phyloP scores from a whole-genome alignment of 1,284 basidiomycete species.

The Cerrena zonata region DNA sequence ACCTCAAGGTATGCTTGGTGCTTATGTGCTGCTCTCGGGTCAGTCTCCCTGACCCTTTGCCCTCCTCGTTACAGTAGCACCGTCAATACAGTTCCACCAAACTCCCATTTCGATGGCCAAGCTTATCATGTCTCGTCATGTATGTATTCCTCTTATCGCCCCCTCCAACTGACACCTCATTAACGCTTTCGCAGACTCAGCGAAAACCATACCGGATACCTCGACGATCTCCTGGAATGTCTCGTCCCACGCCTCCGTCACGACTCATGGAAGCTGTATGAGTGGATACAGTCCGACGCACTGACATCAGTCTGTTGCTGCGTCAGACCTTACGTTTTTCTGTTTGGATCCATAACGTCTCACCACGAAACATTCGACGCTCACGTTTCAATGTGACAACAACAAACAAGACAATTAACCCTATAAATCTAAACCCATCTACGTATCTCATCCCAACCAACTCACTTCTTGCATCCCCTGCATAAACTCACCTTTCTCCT shows the following conservation, averaged over 20 bases:
- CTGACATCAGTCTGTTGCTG: too few species aligned
- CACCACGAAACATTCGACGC: too few species aligned
- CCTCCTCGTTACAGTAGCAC: constrained; percentile 19
- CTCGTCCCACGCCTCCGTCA: constrained; percentile 23
- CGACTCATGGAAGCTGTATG: constrained; percentile 14
- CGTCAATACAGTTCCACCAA: too few species aligned
- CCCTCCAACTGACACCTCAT: neutral
- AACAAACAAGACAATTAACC: neutral
- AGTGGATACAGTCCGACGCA: too few species aligned
- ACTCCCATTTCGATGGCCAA: constrained; percentile 33
- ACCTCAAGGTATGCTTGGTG: constrained; percentile 16
- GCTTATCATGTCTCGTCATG: constrained; percentile 33
- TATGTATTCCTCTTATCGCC: constrained; percentile 13
- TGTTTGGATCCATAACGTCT: too few species aligned
- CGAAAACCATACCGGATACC: constrained; percentile 23
- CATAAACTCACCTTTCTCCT: too few species aligned
- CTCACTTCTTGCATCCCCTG: too few species aligned
- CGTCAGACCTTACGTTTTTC: too few species aligned
- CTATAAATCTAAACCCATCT: too few species aligned
- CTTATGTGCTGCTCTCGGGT: constrained; percentile 1
- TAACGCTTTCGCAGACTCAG: constrained; percentile 17
- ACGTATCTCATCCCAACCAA: too few species aligned
- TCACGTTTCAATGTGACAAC: too few species aligned
- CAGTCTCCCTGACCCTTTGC: constrained; percentile 7
- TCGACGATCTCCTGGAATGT: constrained; percentile 22